Conservation (phyloP, 306 rosid genomes). For the Amphicarpaea edgeworthii region DNA sequence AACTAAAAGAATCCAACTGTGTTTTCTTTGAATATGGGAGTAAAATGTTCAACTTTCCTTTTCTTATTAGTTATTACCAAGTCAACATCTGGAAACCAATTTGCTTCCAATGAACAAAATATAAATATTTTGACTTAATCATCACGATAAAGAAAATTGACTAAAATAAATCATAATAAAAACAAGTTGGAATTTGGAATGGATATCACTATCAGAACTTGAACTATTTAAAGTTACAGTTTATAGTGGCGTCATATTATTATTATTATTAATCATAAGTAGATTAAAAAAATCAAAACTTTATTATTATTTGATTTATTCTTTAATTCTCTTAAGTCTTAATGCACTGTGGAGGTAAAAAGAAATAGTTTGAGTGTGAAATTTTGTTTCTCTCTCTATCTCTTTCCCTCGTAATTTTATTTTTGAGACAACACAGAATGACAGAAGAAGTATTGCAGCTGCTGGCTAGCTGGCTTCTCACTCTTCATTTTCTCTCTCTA, state of each 20-base stretch:
- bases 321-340: neutral
- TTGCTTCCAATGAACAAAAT: neutral
- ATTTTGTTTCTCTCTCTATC: neutral
- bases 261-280: too few relatives aligned
- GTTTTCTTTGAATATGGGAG: neutral
- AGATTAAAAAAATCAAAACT: neutral
- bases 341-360: neutral
- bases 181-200: neutral
- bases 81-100: slow-evolving; percentile 19
- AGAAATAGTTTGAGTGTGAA: too few relatives aligned
- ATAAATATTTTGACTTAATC: neutral
- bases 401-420: neutral
- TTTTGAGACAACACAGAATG: too few relatives aligned
- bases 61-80: neutral
- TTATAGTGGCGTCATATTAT: too few relatives aligned
- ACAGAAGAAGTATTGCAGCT: too few relatives aligned
- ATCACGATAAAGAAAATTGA: neutral
- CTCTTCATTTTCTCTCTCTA: neutral
- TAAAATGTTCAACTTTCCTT: neutral
- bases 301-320: neutral
- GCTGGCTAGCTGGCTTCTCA: neutral
- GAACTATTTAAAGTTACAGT: neutral
- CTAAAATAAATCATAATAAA: neutral
- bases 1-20: neutral
- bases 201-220: neutral